Evolutionary conservation across 2,329 filamentous ascomycete genomes (phyloP), one percentile per base, ranked within the genome.

Genomic region (Fusarium decemcellulare): DNA sequence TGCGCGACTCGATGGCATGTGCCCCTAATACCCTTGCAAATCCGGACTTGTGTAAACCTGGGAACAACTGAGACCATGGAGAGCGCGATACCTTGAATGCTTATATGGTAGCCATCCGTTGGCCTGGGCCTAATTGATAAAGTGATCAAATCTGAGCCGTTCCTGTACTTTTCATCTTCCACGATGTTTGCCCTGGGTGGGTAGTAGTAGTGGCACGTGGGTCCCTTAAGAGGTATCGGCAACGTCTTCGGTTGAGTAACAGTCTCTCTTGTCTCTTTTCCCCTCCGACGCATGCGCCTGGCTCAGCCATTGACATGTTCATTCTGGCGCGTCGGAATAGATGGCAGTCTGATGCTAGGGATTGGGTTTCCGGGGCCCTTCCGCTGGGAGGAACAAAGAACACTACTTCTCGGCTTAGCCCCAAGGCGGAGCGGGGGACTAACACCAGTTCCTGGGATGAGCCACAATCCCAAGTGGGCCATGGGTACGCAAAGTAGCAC

Each of bases 201-300:
- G 34, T 37, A 47, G 42, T 18, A 47, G 30, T 16, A 16, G 40
- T 15, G 53, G 23, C 53, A 47, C 53, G 53, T 47, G 53, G 53
- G 53, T 36, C 53, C 3, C 29, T 23, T 44, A 29, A 15, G 23
- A n/a, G 51, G 37, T 18, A 42, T 23, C 18, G 18, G 18, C 18
- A 23, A 23, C 18, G 18, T 23, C 18, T 23, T 23, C 18, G 18
- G 18, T 23, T 23, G 18, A 11, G 32, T 34, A 8, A 34, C 32
- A 11, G 16, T 23, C 32, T 47, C 12, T 56, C 29, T 56, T 56
- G 40, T 46, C 30, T 37, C 40, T 47, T 56, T 34, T 37, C 42
- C 27, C 40, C 34, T 37, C 16, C 39, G 14, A 40, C 40, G 50
- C 36, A 40, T 40, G 50, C 16, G 50, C 50, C 37, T 34, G 50